Conservation (phyloP, 2,329 filamentous ascomycete species). For the Colletotrichum nymphaeae region DNA sequence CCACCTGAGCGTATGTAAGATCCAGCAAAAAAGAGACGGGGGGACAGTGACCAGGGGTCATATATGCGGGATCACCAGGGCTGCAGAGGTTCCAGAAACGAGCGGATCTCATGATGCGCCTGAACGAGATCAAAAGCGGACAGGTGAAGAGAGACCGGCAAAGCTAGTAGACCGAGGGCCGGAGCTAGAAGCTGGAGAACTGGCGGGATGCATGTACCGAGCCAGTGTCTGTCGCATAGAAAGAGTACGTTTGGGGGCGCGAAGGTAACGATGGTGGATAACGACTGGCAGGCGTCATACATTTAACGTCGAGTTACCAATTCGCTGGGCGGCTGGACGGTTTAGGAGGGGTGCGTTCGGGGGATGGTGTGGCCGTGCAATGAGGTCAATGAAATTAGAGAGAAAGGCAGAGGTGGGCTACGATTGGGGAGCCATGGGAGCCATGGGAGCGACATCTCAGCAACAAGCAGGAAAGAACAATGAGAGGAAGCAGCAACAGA, state of each 20-base stretch:
- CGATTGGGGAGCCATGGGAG: not conserved
- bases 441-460: not conserved
- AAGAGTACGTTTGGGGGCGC: conserved; percentile 19
- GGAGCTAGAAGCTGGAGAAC: conserved; percentile 33
- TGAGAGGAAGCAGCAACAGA: conserved; percentile 23
- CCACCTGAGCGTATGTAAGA: conserved; percentile 1
- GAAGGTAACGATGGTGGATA: conserved; percentile 22
- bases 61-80: conserved; percentile 36
- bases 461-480: conserved; percentile 10
- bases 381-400: conserved; percentile 35
- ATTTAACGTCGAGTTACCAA: conserved; percentile 36
- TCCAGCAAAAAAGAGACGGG: conserved; percentile 10
- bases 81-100: conserved; percentile 31
- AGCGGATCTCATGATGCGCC: conserved; percentile 36
- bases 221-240: not conserved
- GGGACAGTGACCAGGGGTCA: conserved; percentile 31
- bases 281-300: conserved; percentile 35
- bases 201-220: conserved; percentile 22
- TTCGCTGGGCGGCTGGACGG: conserved; percentile 28
- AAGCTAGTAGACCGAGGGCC: conserved; percentile 35
- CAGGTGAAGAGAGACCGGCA: conserved; percentile 30
- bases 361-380: conserved; percentile 35
- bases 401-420: not conserved
- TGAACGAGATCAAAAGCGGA: conserved; percentile 34
- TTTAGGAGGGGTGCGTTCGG: conserved; percentile 27